These are phyloP conservation scores for Leccinum fallax DNA, from an alignment of 1,284 basidiomycete genomes.

Conservation along the genomic window DNA sequence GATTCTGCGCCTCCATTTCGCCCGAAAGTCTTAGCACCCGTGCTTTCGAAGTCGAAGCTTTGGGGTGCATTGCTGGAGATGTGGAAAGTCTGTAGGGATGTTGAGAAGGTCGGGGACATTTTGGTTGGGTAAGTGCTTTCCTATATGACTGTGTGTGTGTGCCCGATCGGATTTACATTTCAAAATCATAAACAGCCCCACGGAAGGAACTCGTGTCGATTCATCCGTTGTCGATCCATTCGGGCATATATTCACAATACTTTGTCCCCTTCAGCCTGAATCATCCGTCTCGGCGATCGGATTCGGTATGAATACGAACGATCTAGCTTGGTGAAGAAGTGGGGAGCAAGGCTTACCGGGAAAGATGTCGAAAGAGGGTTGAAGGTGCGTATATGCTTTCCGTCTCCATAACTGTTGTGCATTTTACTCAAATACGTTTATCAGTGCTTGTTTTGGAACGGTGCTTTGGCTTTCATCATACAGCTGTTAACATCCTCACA, in stretches of 20 bases:
- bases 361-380: conserved; percentile 71
- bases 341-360: conserved; percentile 81
- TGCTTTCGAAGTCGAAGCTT: conserved; percentile 64
- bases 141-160: neutral
- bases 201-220: conserved; percentile 71
- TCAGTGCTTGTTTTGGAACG: neutral
- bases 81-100: conserved; percentile 28
- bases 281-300: conserved; percentile 3
- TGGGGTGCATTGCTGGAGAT: conserved; percentile 32
- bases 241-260: conserved; percentile 63
- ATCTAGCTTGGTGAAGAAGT: conserved; percentile 66
- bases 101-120: conserved; percentile 26
- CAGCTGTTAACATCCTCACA: conserved; percentile 57
- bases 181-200: conserved; percentile 50
- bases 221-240: conserved; percentile 64
- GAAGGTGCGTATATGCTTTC: conserved; percentile 49
- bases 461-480: neutral
- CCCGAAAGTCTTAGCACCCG: conserved; percentile 77
- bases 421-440: neutral
- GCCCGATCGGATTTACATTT: neutral
- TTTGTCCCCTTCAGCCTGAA: conserved; percentile 37
- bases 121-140: conserved; percentile 65
- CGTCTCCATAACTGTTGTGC: neutral
- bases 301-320: conserved; percentile 46
- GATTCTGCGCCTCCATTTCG: conserved; percentile 15